These are phyloP conservation scores for Aspergillus steynii DNA, from an alignment of 495 filamentous ascomycete genomes.

Conservation along the genomic window DNA sequence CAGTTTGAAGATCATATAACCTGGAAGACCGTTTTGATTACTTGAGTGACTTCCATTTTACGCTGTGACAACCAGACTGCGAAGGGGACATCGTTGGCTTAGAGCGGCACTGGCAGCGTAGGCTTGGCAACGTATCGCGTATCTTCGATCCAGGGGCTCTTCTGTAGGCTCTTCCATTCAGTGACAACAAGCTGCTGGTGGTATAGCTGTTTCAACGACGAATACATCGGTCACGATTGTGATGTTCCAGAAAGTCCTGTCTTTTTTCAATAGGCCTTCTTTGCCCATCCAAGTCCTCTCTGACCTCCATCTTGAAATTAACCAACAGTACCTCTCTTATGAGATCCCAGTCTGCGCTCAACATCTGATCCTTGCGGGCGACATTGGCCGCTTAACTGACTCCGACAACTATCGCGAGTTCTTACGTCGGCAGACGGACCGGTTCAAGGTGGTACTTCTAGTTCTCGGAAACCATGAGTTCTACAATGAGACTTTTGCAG, in stretches of 20 bases:
- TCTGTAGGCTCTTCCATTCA: too few relatives aligned
- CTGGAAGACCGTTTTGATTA: too few relatives aligned
- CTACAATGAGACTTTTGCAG: slow-evolving; percentile 41
- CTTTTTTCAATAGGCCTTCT: slow-evolving; percentile 13
- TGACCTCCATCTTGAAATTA: slow-evolving; percentile 59
- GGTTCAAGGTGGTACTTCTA: slow-evolving; percentile 50
- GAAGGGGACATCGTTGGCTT: too few relatives aligned
- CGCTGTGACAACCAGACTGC: too few relatives aligned
- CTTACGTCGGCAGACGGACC: slow-evolving; percentile 43
- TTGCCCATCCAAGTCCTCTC: slow-evolving; percentile 53
- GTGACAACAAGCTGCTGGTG: too few relatives aligned
- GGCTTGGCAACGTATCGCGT: too few relatives aligned
- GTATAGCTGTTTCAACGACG: too few relatives aligned
- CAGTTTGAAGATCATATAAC: too few relatives aligned
- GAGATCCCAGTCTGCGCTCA: slow-evolving; percentile 46
- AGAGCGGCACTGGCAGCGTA: too few relatives aligned
- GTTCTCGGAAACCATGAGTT: slow-evolving; percentile 63
- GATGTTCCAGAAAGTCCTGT: slow-evolving; percentile 18
- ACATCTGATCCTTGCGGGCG: slow-evolving; percentile 57
- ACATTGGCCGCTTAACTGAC: slow-evolving; percentile 56
- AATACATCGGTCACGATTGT: too few relatives aligned
- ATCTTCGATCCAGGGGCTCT: too few relatives aligned
- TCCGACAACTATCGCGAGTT: slow-evolving; percentile 54
- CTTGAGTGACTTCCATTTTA: too few relatives aligned
- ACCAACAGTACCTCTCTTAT: slow-evolving; percentile 50